Evolutionary conservation across 345 rosid genomes (phyloP), one percentile per base, ranked within the genome.

Genomic region (Jatropha curcas): DNA sequence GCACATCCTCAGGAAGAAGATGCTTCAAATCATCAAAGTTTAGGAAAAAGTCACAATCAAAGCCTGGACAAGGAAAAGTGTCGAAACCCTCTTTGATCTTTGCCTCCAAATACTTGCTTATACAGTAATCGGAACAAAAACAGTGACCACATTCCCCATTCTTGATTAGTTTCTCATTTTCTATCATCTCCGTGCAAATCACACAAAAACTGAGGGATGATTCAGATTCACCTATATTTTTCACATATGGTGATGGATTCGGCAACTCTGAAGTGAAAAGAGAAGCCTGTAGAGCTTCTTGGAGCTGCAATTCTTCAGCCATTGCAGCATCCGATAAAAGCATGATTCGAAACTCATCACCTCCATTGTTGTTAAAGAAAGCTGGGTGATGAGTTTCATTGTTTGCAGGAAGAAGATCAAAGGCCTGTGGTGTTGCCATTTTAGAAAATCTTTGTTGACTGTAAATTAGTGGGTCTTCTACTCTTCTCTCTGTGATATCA

Each of bases 221-320:
- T 28, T 33, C 60, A 52, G 74, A 46, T 28, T 33, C 60, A 52
- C 71, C n/a, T 4, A 31, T 68, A 12, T 31, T 46, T n/a, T 28
- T 7, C 45, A 52, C 55, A 10, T 14, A 50, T 24, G 4, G 71
- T 11, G 45, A 34, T 34, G 60, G 65, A 0, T 60, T 12, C 2
- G 74, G 67, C 20, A 58, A 7, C 24, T 67, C 37, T 67, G 24
- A 34, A 59, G 43, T 6, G 67, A 60, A 25, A 41, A 68, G 4
- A 48, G 68, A 67, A n/a, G n/a, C n/a, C n/a, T n/a, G n/a, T n/a
- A n/a, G n/a, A n/a, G n/a, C n/a, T n/a, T n/a, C n/a, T n/a, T 59
- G 52, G 58, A 74, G 34, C 71, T 67, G 77, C 14, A 60, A 33
- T 31, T 46, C n/a, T 64, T 65, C 57, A 8, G 56, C 71, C n/a